phyloP scores from a whole-genome alignment of 352 stramenopile genomes.

The Phytophthora macrochlamydospora region DNA sequence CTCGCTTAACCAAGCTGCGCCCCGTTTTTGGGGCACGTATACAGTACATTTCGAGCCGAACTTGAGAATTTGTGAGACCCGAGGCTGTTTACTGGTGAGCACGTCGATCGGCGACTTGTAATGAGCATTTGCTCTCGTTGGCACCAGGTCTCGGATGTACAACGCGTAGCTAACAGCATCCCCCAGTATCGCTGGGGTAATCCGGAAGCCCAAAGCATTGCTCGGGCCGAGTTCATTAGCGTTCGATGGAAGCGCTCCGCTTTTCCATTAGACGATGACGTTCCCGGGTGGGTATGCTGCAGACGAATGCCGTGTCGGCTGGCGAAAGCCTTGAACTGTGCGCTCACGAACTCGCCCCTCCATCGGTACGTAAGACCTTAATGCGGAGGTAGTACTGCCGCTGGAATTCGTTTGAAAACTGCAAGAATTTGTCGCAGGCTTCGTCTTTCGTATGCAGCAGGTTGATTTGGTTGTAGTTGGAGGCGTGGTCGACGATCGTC shows the following conservation, averaged over 20 bases:
- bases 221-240: slow-evolving; percentile 11
- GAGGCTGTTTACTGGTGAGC: background rate
- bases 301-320: background rate
- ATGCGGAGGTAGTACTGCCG: too few species aligned
- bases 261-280: slow-evolving; percentile 12
- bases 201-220: slow-evolving; percentile 10
- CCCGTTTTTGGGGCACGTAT: background rate
- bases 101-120: slow-evolving; percentile 6
- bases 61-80: slow-evolving; percentile 7
- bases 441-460: background rate
- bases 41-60: slow-evolving; percentile 10
- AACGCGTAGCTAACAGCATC: slow-evolving; percentile 7
- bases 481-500: slow-evolving; percentile 17
- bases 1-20: too few species aligned
- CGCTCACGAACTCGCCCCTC: slow-evolving; percentile 2
- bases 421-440: too few species aligned
- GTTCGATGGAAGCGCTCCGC: slow-evolving; percentile 7
- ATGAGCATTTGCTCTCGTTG: slow-evolving; percentile 10
- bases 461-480: slow-evolving; percentile 15
- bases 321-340: background rate
- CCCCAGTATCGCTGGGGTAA: slow-evolving; percentile 12
- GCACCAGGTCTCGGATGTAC: slow-evolving; percentile 12
- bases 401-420: too few species aligned
- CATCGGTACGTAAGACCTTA: background rate
- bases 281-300: background rate